A percentile compares a stretch with the other conserved stretches of the same genome.
phyloP scores from a whole-genome alignment of 1,139 yeast genomes.

The Geotrichum restrictum region DNA sequence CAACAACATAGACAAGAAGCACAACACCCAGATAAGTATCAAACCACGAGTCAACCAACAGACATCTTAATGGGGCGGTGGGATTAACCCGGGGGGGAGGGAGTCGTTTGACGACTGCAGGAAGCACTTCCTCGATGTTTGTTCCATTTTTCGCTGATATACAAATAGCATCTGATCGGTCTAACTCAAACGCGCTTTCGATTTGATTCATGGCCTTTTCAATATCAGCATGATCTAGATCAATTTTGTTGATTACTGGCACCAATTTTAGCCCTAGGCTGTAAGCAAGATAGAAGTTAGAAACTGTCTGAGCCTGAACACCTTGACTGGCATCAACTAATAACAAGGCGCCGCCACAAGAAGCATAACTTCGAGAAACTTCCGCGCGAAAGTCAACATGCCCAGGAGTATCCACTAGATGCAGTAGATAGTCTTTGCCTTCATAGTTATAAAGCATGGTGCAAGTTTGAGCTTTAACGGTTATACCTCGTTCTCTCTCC shows the following conservation, averaged over 20 bases:
- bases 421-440: constrained; percentile 70
- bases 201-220: constrained; percentile 78
- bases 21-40: constrained; percentile 94
- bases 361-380: constrained; percentile 88
- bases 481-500: constrained; percentile 92
- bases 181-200: constrained; percentile 75
- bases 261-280: constrained; percentile 75
- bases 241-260: constrained; percentile 90
- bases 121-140: constrained; percentile 70
- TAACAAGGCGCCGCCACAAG: constrained; percentile 90
- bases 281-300: constrained; percentile 86
- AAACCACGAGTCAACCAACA: constrained; percentile 95
- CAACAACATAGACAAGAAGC: constrained; percentile 75
- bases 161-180: constrained; percentile 67
- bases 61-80: constrained; percentile 61
- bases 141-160: constrained; percentile 92
- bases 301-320: constrained; percentile 96
- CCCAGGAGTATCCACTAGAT: constrained; percentile 95
- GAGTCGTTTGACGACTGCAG: constrained; percentile 71
- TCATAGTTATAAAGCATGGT: constrained; percentile 81
- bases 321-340: constrained; percentile 95
- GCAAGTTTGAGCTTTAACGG: constrained; percentile 95
- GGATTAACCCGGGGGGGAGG: constrained; percentile 65
- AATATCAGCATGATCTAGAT: constrained; percentile 82
- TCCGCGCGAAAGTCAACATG: constrained; percentile 96